A percentile compares a stretch with the other conserved stretches of the same genome.
Evolutionary conservation across 2,329 filamentous ascomycete species (phyloP).

Genomic region (Fusarium euwallaceae): DNA sequence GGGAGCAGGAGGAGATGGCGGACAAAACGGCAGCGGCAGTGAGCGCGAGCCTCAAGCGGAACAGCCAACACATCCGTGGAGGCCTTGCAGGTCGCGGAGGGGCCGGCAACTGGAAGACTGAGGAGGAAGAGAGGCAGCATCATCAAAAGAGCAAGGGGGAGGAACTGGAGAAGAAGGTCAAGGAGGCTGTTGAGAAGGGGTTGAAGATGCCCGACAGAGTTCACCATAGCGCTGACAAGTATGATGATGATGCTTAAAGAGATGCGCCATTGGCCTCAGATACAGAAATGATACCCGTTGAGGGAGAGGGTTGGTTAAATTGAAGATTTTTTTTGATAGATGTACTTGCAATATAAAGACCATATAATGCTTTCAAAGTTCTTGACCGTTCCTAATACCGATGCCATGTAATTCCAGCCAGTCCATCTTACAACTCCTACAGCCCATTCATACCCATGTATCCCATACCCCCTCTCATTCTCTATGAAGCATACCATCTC

Average conservation of each 20-base stretch:
- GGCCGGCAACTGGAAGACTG: conserved; percentile 66
- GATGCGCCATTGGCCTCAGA: background rate
- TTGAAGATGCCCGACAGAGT: conserved; percentile 62
- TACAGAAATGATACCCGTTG: background rate
- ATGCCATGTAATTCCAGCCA: background rate
- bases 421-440: background rate
- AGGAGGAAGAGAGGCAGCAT: conserved; percentile 42
- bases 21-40: conserved; percentile 53
- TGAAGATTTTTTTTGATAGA: background rate
- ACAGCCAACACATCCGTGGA: conserved; percentile 37
- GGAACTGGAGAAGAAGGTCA: conserved; percentile 58
- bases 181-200: conserved; percentile 62
- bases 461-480: background rate
- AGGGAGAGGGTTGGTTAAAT: background rate
- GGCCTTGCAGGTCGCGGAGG: conserved; percentile 64
- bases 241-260: conserved; percentile 7
- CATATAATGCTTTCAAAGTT: background rate
- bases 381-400: background rate
- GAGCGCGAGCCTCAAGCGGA: conserved; percentile 46
- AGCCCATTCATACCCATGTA: background rate
- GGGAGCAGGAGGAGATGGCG: conserved; percentile 52
- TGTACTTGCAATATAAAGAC: background rate
- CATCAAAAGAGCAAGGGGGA: conserved; percentile 48
- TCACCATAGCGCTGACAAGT: conserved; percentile 50
- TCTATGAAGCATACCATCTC: background rate